phyloP scores from a whole-genome alignment of 352 stramenopile genomes.

The Globisporangium sylvaticum region DNA sequence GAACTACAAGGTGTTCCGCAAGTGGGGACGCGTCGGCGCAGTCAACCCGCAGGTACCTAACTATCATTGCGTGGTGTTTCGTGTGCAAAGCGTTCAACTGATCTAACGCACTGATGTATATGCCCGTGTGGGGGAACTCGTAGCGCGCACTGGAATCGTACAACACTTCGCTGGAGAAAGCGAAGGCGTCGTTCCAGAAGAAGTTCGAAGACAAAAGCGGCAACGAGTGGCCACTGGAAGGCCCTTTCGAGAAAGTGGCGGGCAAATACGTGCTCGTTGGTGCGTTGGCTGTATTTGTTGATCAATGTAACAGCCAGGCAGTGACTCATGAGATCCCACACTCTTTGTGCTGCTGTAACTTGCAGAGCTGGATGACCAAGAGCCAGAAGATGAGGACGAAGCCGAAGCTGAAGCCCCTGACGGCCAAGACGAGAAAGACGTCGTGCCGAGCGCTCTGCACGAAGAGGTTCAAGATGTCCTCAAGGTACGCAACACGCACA shows the following conservation, averaged over 20 bases:
- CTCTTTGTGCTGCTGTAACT: background rate
- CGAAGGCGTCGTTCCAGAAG: conserved; percentile 46
- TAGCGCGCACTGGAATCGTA: conserved; percentile 30
- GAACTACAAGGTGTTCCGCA: conserved; percentile 52
- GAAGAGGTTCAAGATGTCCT: background rate
- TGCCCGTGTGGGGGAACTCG: too few species aligned
- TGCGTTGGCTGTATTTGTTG: conserved; percentile 15
- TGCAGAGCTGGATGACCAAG: conserved; percentile 38
- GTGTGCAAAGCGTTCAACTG: too few species aligned
- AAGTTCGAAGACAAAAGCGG: conserved; percentile 63
- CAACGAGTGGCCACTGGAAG: conserved; percentile 56
- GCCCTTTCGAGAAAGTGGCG: conserved; percentile 36
- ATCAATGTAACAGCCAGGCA: too few species aligned
- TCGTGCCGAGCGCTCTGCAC: background rate
- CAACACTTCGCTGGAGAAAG: conserved; percentile 44
- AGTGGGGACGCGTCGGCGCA: conserved; percentile 65
- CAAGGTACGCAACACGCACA: background rate
- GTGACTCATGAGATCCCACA: too few species aligned
- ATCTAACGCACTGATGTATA: background rate
- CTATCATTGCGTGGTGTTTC: too few species aligned
- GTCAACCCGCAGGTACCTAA: conserved; percentile 53
- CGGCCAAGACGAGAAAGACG: background rate
- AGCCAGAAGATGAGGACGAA: conserved; percentile 15
- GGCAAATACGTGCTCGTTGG: conserved; percentile 70
- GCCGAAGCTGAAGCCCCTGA: background rate